These are phyloP conservation scores for Solanum okadae DNA, from an alignment of 257 asterid genomes.

Conservation along the genomic window DNA sequence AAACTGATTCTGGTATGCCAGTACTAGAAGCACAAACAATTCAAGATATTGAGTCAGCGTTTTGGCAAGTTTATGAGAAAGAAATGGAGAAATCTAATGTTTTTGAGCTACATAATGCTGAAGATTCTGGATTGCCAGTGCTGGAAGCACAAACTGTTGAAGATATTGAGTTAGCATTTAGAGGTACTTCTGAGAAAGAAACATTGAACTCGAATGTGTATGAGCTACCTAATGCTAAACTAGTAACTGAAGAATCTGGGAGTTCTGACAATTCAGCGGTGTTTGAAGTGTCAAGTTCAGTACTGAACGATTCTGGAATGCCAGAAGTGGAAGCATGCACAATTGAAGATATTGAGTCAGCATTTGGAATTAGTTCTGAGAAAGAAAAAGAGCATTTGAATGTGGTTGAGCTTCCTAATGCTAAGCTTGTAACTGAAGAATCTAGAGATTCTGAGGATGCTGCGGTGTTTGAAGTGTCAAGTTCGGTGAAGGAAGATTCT, in stretches of 20 bases:
- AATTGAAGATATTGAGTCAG: neutral
- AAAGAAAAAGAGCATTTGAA: constrained; percentile 8
- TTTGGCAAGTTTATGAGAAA: neutral
- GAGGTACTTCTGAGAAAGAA: constrained; percentile 1
- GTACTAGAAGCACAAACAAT: constrained; percentile 4
- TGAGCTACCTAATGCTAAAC: neutral
- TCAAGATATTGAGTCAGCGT: constrained; percentile 2
- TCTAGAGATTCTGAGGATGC: neutral
- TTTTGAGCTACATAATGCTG: neutral
- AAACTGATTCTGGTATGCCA: constrained; percentile 4
- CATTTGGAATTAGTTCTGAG: neutral
- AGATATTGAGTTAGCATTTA: constrained; percentile 19
- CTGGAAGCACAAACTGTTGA: constrained; percentile 20
- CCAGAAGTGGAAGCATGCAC: constrained; percentile 13
- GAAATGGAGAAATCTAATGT: constrained; percentile 1
- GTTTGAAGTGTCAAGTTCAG: neutral
- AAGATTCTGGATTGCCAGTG: constrained; percentile 13
- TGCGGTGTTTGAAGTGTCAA: neutral
- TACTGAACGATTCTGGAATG: neutral
- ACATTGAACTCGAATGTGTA: neutral
- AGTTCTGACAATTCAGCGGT: neutral
- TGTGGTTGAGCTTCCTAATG: neutral
- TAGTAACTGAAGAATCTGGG: neutral
- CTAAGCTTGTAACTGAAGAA: constrained; percentile 13
- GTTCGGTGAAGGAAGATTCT: neutral